A percentile compares a stretch with the other conserved stretches of the same genome.
Conservation (phyloP, 2,329 filamentous ascomycete species). For the Claviceps purpurea region DNA sequence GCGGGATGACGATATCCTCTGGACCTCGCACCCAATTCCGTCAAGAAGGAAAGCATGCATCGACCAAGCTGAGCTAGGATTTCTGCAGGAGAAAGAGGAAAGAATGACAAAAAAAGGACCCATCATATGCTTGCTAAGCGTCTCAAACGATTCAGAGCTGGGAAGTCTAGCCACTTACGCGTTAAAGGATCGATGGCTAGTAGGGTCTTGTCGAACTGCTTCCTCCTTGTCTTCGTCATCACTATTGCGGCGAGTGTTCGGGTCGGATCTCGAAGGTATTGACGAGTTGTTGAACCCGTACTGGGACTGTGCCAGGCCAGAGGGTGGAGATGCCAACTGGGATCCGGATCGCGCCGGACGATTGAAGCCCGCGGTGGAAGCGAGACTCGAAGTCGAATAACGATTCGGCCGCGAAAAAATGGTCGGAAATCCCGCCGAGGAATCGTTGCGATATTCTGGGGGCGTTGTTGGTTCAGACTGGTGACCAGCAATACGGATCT, state of each 20-base stretch:
- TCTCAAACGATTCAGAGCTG: neutral
- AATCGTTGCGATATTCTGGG: conserved; percentile 71
- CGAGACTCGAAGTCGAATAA: conserved; percentile 79
- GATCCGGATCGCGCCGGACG: conserved; percentile 66
- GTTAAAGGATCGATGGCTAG: conserved; percentile 59
- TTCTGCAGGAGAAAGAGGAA: too few relatives aligned
- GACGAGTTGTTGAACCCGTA: conserved; percentile 32
- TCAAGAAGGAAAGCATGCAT: neutral
- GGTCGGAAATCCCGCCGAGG: conserved; percentile 57
- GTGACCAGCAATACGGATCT: conserved; percentile 53
- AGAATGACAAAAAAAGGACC: neutral
- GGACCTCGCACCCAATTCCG: neutral
- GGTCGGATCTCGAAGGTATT: conserved; percentile 74
- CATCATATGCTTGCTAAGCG: neutral
- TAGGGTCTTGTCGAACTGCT: conserved; percentile 53
- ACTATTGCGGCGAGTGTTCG: conserved; percentile 77
- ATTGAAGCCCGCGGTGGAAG: conserved; percentile 65
- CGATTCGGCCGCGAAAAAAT: conserved; percentile 75
- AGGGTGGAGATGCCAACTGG: conserved; percentile 65
- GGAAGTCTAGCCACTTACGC: conserved; percentile 48
- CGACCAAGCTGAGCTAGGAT: neutral
- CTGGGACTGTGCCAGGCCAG: conserved; percentile 44
- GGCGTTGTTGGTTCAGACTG: conserved; percentile 94
- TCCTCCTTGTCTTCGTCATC: conserved; percentile 81
- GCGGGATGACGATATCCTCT: neutral